Base-by-base conservation (phyloP, 2,329 filamentous ascomycete genomes). In the Sclerotinia borealis region DNA sequence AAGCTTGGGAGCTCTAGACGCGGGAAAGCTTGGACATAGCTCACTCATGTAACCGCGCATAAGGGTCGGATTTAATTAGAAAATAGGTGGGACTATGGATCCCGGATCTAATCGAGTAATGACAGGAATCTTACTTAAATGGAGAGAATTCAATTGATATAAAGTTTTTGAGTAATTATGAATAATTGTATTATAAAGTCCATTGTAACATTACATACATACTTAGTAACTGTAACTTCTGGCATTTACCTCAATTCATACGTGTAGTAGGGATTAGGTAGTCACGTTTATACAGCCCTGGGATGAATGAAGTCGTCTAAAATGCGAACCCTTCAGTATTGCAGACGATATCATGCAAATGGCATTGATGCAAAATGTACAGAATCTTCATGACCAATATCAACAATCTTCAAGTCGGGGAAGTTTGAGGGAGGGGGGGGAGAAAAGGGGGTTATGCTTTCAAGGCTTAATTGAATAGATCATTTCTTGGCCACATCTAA, bases 1-100 rank as follows among this genome's bases (percentile, higher is more conserved):
- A 48, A 48, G 50, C 50, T 48, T 62, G 31, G 50, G 56, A 39
- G 60, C 50, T 56, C 60, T 39, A 56, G 52, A 56, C 17, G 41
- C 39, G 50, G 59, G 47, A 61, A 55, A 55, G 60, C 50, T 62
- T 62, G 50, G 60, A 62, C 49, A 61, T 61, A 10, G 34, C 31
- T 36, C 13, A 31, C 31, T 47, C 52, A 56, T 56, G 52, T 56
- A 56, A 56, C 37, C 52, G 52, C 52, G 52, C 54, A 41, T 59
- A 37, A 58, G 22, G 22, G 39, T 36, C 22, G 22, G 39, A 37
- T 58, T 11, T 41, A 25, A 22, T 31, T n/a, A n/a, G n/a, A 29
- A 39, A 19, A 15, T 39, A 60, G 45, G 39, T 58, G 39, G 54
- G 39, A 58, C 29, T 45, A 37, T 29, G 25, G 37, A n/a, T n/a